Conservation (phyloP, 345 rosid genomes). For the Heritiera fomes region DNA sequence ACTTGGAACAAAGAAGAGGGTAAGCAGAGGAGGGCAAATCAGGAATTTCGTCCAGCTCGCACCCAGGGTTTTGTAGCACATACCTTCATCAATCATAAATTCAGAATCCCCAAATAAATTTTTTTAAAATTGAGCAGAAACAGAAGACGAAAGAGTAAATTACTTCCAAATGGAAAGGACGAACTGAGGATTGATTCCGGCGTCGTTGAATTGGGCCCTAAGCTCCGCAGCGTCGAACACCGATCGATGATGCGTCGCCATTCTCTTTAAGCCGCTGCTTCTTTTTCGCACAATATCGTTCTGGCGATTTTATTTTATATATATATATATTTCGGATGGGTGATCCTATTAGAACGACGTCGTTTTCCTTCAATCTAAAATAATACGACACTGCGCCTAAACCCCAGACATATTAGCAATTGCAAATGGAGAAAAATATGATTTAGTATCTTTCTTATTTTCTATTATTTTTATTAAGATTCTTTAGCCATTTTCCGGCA, state of each 20-base stretch:
- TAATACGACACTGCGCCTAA: no score
- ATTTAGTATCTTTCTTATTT: no score
- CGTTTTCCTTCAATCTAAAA: no score
- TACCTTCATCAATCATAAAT: constrained; percentile 30
- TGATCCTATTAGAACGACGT: no score
- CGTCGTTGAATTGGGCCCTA: constrained; percentile 52
- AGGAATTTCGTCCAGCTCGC: constrained; percentile 74
- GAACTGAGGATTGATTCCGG: constrained; percentile 63
- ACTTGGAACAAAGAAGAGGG: constrained; percentile 66
- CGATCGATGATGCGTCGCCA: constrained; percentile 43
- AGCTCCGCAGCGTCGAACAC: constrained; percentile 69
- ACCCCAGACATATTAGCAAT: no score
- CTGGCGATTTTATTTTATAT: not conserved
- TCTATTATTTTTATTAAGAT: no score
- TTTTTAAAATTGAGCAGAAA: not conserved
- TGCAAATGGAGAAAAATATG: no score
- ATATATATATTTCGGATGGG: not conserved
- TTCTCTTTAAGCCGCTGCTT: not conserved
- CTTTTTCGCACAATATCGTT: not conserved
- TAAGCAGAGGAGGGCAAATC: constrained; percentile 73
- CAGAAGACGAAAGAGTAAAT: not conserved
- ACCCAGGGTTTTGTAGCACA: constrained; percentile 73
- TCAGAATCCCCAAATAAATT: not conserved
- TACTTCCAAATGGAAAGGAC: constrained; percentile 78
- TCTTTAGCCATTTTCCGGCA: no score